Conservation (phyloP, 2,329 filamentous ascomycete species). For the Gaeumannomyces tritici region DNA sequence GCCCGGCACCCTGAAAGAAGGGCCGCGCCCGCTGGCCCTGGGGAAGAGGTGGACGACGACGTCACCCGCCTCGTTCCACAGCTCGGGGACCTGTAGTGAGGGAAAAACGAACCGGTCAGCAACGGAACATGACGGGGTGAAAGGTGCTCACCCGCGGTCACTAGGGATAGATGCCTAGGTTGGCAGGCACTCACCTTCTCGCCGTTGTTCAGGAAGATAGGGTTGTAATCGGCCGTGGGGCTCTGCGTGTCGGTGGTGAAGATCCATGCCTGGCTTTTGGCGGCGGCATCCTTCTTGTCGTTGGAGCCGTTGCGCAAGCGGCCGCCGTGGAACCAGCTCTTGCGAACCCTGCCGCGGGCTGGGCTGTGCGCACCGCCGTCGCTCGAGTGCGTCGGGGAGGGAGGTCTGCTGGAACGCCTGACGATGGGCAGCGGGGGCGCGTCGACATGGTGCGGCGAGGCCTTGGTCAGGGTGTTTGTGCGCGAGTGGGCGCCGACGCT, state of each 20-base stretch:
- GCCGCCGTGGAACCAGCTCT: slow-evolving; percentile 43
- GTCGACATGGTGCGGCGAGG: slow-evolving; percentile 15
- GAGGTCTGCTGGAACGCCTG: slow-evolving; percentile 14
- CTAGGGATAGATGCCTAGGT: too few species aligned
- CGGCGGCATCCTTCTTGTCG: slow-evolving; percentile 11
- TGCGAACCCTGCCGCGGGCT: slow-evolving; percentile 31
- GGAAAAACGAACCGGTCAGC: slow-evolving; percentile 6
- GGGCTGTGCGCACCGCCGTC: slow-evolving; percentile 33
- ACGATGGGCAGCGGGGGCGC: slow-evolving; percentile 20
- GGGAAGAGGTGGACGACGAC: slow-evolving; percentile 49
- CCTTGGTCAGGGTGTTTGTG: slow-evolving; percentile 11
- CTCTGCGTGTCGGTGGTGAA: slow-evolving; percentile 33
- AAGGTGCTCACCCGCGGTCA: neutral
- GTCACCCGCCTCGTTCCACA: slow-evolving; percentile 54
- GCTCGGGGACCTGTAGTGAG: slow-evolving; percentile 46
- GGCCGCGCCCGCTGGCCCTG: slow-evolving; percentile 35
- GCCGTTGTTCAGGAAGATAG: slow-evolving; percentile 36
- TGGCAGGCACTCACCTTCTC: slow-evolving; percentile 40
- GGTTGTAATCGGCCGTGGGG: slow-evolving; percentile 43
- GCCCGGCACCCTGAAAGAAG: slow-evolving; percentile 51
- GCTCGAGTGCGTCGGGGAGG: slow-evolving; percentile 22
- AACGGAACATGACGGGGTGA: neutral
- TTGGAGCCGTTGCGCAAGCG: slow-evolving; percentile 42
- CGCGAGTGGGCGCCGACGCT: slow-evolving; percentile 35
- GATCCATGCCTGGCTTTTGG: slow-evolving; percentile 37